Conservation (phyloP, 2,329 filamentous ascomycete genomes). For the Ophiostoma pallidulum region DNA sequence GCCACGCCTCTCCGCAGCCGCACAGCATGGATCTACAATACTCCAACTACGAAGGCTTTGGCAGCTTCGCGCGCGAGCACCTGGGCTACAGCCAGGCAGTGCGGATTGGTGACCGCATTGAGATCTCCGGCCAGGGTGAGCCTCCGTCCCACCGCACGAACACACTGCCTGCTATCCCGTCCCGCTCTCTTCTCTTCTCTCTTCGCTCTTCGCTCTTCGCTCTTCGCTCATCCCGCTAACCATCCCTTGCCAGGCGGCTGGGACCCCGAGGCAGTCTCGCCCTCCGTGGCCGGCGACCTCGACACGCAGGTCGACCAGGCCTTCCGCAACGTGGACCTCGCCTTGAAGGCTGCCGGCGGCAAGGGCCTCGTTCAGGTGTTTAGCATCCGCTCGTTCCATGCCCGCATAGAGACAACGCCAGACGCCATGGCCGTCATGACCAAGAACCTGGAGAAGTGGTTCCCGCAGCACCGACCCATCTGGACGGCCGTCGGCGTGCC, state of each 20-base stretch:
- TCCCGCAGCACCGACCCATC: conserved; percentile 42
- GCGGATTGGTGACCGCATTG: conserved; percentile 37
- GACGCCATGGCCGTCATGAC: conserved; percentile 34
- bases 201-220: too few species aligned
- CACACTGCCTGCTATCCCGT: too few species aligned
- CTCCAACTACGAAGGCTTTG: conserved; percentile 26
- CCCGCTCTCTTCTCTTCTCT: too few species aligned
- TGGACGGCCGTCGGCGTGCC: conserved; percentile 46
- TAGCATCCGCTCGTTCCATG: conserved; percentile 28
- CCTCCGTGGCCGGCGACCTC: conserved; percentile 18
- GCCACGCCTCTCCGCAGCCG: too few species aligned
- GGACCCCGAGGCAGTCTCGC: not conserved
- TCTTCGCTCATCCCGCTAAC: too few species aligned
- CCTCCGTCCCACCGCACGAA: too few species aligned
- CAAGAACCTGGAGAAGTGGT: conserved; percentile 38
- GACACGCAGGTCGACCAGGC: conserved; percentile 33
- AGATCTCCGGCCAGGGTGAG: conserved; percentile 34
- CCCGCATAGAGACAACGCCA: conserved; percentile 30
- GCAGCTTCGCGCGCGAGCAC: conserved; percentile 22
- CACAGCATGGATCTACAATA: conserved; percentile 54
- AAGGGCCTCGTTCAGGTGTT: conserved; percentile 23
- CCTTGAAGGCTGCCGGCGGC: conserved; percentile 38
- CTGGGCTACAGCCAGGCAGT: conserved; percentile 38
- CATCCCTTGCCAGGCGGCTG: conserved; percentile 18
- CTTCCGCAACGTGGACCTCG: conserved; percentile 43